phyloP scores from a whole-genome alignment of 257 asterid species.

The Forsythia suspensa region DNA sequence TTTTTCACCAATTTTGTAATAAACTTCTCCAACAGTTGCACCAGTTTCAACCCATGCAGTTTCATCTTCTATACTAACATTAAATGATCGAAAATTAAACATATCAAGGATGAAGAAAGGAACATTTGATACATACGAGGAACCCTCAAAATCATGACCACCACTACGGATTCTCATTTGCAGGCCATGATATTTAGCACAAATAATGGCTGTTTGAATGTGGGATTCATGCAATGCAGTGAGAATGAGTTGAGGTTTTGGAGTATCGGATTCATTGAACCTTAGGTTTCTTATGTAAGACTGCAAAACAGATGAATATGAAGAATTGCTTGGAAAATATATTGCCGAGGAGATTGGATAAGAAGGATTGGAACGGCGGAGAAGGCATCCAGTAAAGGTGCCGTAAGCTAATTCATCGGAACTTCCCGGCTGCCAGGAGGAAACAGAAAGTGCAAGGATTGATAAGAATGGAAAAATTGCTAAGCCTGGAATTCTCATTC shows the following conservation, averaged over 20 bases:
- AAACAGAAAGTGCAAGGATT: conserved; percentile 20
- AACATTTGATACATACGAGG: conserved; percentile 40
- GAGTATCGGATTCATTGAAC: conserved; percentile 52
- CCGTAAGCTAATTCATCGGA: background rate
- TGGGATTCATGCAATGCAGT: conserved; percentile 53
- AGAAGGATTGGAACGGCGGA: conserved; percentile 25
- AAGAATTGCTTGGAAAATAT: conserved; percentile 43
- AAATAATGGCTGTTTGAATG: conserved; percentile 45
- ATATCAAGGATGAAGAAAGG: conserved; percentile 54
- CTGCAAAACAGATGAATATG: conserved; percentile 48
- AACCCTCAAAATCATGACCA: conserved; percentile 62
- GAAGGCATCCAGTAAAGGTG: background rate
- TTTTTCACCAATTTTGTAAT: conserved; percentile 38
- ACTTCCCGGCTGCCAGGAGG: conserved; percentile 33
- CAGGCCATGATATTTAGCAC: conserved; percentile 35
- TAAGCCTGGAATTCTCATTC: conserved; percentile 27
- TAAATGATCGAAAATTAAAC: conserved; percentile 45
- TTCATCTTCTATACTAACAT: conserved; percentile 32
- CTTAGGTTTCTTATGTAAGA: conserved; percentile 53
- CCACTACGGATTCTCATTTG: conserved; percentile 59
- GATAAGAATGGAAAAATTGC: conserved; percentile 21
- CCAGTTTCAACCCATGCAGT: conserved; percentile 50
- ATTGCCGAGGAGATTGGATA: conserved; percentile 45
- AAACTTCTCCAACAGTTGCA: conserved; percentile 51
- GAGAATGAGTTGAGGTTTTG: conserved; percentile 53